Base-by-base conservation (phyloP, 345 rosid genomes). In the Hevea brasiliensis region DNA sequence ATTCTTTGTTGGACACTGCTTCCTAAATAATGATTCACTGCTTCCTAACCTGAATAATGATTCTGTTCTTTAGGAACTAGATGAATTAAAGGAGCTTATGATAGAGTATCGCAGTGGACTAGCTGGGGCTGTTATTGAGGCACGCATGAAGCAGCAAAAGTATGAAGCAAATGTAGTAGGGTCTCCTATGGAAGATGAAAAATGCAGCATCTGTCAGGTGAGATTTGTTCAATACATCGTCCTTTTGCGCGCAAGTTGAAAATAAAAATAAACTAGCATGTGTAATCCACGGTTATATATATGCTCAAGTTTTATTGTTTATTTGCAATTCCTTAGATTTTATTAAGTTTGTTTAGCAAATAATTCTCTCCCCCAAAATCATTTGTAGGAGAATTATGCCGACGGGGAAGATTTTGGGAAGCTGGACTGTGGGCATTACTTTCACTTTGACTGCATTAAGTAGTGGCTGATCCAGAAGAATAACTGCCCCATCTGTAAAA, bases 151-250 rank as follows among this genome's bases (percentile, higher is more conserved):
- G 55, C 61, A 21, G 0, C 48, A 10, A 21, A 77, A 24, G 48
- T 73, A 83, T 65, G 71, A 24, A 44, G 4, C 78, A 29, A 8
- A n/a, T 51, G 35, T 50, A 58, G 15, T 0, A 1, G 73, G 9
- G 2, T 24, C 77, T 42, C n/a, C n/a, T n/a, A n/a, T n/a, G n/a
- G n/a, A n/a, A n/a, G n/a, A n/a, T n/a, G n/a, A n/a, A n/a, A n/a
- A n/a, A 15, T 86, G 89, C 64, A 75, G 84, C 51, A 73, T 83
- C 51, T 86, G 89, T 68, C 89, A 73, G 82, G 89, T 86, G 68
- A 63, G 60, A 71, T 26, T 27, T 23, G 23, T 35, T 47, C n/a
- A 14, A 21, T 48, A 50, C 37, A 61, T 14, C 2, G 37, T 17
- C 21, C 40, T 21, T 44, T 35, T 44, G 11, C n/a, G n/a, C n/a